phyloP scores from a whole-genome alignment of 768 basidiomycete species.

The Zangia roseola region DNA sequence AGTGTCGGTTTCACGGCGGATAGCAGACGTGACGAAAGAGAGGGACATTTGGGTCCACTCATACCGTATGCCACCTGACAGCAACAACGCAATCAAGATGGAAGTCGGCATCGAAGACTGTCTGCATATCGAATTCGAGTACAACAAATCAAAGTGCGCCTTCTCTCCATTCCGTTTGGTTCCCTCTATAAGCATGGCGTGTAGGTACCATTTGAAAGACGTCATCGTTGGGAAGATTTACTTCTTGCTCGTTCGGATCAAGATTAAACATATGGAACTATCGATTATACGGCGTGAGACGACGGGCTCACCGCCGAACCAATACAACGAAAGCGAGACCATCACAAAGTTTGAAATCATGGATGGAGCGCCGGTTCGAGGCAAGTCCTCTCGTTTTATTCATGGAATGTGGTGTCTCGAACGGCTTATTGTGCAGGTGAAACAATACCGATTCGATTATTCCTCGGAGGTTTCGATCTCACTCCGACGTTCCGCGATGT shows the following conservation, averaged over 20 bases:
- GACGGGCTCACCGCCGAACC: slow-evolving; percentile 96
- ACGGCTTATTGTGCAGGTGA: slow-evolving; percentile 59
- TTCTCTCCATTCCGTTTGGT: background rate
- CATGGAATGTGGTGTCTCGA: background rate
- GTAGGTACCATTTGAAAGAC: slow-evolving; percentile 96
- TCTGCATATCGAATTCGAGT: slow-evolving; percentile 98
- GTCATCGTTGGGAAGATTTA: slow-evolving; percentile 99
- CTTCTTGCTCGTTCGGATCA: slow-evolving; percentile 97
- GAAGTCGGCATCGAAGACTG: slow-evolving; percentile 99
- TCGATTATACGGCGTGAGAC: slow-evolving; percentile 98
- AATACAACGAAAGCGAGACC: slow-evolving; percentile 98
- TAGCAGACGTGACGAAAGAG: slow-evolving; percentile 93
- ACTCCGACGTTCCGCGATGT: slow-evolving; percentile 99
- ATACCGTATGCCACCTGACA: slow-evolving; percentile 97
- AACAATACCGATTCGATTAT: slow-evolving; percentile 96
- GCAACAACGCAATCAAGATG: slow-evolving; percentile 99
- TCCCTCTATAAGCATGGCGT: slow-evolving; percentile 1
- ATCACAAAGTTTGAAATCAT: slow-evolving; percentile 99
- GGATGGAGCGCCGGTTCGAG: slow-evolving; percentile 97
- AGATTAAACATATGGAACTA: slow-evolving; percentile 99
- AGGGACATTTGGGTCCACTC: slow-evolving; percentile 97
- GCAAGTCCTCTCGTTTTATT: slow-evolving; percentile 36
- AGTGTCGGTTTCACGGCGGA: slow-evolving; percentile 84
- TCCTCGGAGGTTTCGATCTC: slow-evolving; percentile 96
- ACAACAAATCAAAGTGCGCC: slow-evolving; percentile 97